Evolutionary conservation across 805 yeast species (phyloP), one percentile per base, ranked within the genome.

Genomic region (Teunomyces atbi): DNA sequence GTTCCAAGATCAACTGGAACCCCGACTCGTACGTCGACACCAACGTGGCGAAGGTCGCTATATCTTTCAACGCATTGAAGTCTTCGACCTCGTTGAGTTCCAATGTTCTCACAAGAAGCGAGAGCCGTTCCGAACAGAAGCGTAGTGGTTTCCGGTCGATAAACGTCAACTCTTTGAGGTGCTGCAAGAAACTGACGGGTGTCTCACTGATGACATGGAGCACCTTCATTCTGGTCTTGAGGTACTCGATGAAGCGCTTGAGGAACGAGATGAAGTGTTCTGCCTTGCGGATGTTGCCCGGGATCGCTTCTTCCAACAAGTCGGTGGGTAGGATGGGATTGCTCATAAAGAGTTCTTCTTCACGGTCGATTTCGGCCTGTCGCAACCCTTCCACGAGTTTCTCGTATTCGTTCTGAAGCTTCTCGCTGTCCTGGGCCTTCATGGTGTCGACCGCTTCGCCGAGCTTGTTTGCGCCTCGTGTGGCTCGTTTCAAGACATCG

Each of bases 121-220:
- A 87, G 23, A 94, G 73, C 52, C 99, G 76, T 59, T 94, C 98
- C 0, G 97, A 84, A 59, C 97, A 91, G 63, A 91, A 94, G 45
- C 94, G 65, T 38, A 94, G 70, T 0, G 99, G 99, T 60, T 94
- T 94, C 48, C 84, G 72, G 54, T 94, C 99, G 38, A 94, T 94
- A 59, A 83, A 94, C 1, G 99, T 94, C 41, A 94, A 68, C 48
- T 92, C 97, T 61, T 92, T 91, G 60, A 95, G 69, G 73, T 94
- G 99, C 60, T 89, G 95, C 48, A 94, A 66, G 59, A 94, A 94
- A 28, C 97, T 89, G 3, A 83, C 79, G 0, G 99, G 99, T 0
- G 99, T 94, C 64, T 94, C 99, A n/a, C 97, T 89, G 36, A 94
- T 90, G 30, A 94, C 99, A 69, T 92, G 97, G 42, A 95, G 68